These are phyloP conservation scores for Helminthosporium solani DNA, from an alignment of 2,329 filamentous ascomycete genomes.

Conservation along the genomic window DNA sequence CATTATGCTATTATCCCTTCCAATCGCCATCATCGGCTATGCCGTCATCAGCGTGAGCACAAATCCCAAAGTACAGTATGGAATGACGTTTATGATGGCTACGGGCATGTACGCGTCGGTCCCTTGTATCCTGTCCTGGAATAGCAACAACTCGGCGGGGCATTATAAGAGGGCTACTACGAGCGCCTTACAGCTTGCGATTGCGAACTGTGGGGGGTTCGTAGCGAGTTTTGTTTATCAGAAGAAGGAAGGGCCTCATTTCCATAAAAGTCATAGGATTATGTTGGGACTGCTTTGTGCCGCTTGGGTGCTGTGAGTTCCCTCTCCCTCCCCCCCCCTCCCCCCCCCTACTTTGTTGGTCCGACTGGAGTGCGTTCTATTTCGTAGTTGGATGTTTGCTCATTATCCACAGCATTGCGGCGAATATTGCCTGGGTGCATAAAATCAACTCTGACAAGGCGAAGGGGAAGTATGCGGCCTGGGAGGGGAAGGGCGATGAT, in stretches of 20 bases:
- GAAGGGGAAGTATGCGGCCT: constrained; percentile 60
- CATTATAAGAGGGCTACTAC: constrained; percentile 72
- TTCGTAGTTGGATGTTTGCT: too few relatives aligned
- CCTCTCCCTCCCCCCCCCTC: not conserved
- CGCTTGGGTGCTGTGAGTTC: constrained; percentile 64
- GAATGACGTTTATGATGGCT: constrained; percentile 68
- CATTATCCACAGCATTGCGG: constrained; percentile 52
- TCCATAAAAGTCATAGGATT: constrained; percentile 62
- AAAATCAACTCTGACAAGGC: constrained; percentile 66
- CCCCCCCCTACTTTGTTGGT: too few relatives aligned
- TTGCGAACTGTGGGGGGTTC: constrained; percentile 68
- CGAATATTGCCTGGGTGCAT: constrained; percentile 62
- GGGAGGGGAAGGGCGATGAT: constrained; percentile 61
- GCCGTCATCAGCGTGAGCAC: constrained; percentile 61
- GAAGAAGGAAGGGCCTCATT: constrained; percentile 56
- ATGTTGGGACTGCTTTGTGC: constrained; percentile 61
- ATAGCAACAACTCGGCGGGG: constrained; percentile 66
- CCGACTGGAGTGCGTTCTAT: too few relatives aligned
- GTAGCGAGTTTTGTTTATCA: constrained; percentile 67
- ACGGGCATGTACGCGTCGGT: constrained; percentile 64
- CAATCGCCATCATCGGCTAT: constrained; percentile 66
- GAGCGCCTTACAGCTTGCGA: constrained; percentile 63
- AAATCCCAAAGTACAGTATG: constrained; percentile 58
- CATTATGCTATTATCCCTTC: constrained; percentile 63
- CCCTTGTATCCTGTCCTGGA: constrained; percentile 65